phyloP scores from a whole-genome alignment of 164 flowering plant genomes.

The Annona squamosa region DNA sequence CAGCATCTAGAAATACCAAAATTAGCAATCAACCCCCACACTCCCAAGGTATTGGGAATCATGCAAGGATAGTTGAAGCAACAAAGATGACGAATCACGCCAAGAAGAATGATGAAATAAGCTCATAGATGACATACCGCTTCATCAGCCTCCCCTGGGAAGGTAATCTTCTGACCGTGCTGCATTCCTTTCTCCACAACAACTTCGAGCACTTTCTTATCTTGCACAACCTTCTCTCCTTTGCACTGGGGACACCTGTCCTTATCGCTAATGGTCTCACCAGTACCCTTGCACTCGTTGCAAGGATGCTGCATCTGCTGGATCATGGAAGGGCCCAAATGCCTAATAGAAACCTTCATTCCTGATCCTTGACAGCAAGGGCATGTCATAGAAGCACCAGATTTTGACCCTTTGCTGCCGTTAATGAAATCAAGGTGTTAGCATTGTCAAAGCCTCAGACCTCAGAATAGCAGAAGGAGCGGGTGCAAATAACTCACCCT shows the following conservation, averaged over 20 bases:
- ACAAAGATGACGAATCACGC: neutral
- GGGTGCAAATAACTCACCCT: slow-evolving; percentile 28
- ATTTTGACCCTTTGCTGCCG: slow-evolving; percentile 45
- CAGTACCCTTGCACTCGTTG: neutral
- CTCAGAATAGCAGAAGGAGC: neutral
- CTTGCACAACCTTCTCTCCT: slow-evolving; percentile 30
- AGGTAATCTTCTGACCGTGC: slow-evolving; percentile 50
- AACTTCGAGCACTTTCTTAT: slow-evolving; percentile 66
- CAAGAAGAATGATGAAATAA: neutral
- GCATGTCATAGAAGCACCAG: slow-evolving; percentile 76
- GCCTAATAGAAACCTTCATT: slow-evolving; percentile 76
- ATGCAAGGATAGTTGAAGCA: neutral
- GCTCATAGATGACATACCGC: slow-evolving; percentile 27
- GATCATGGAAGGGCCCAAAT: slow-evolving; percentile 68
- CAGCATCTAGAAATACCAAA: neutral
- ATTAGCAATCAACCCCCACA: neutral
- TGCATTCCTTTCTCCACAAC: slow-evolving; percentile 75
- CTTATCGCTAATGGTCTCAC: neutral
- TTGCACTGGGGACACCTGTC: neutral
- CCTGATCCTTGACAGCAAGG: slow-evolving; percentile 72
- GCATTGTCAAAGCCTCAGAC: neutral
- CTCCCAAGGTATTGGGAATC: neutral
- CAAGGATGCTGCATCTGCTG: neutral
- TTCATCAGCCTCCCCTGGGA: slow-evolving; percentile 64
- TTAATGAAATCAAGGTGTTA: neutral